These are phyloP conservation scores for Lipomyces chichibuensis DNA, from an alignment of 805 yeast genomes.

Conservation along the genomic window DNA sequence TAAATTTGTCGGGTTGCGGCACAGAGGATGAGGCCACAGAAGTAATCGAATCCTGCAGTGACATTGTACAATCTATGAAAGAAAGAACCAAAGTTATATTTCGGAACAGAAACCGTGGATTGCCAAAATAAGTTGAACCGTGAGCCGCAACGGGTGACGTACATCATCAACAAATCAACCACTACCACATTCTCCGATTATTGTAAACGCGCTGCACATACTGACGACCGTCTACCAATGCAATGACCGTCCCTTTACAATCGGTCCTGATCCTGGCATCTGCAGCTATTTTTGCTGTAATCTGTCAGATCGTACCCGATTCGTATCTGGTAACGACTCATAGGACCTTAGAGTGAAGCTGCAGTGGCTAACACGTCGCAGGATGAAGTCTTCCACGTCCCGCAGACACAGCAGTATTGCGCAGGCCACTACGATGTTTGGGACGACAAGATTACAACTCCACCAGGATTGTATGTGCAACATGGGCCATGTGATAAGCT, in stretches of 20 bases:
- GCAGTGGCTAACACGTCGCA: constrained; percentile 45
- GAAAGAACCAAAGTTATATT: not conserved
- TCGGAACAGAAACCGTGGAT: not conserved
- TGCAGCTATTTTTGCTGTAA: constrained; percentile 11
- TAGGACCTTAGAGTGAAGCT: constrained; percentile 67
- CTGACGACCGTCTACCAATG: not conserved
- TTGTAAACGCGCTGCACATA: not conserved
- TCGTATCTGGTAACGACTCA: constrained; percentile 56
- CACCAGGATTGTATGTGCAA: constrained; percentile 81
- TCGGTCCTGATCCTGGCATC: constrained; percentile 6
- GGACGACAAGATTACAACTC: constrained; percentile 93
- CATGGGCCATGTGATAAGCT: not conserved
- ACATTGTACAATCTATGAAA: not conserved
- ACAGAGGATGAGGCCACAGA: constrained; percentile 7
- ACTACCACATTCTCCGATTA: not conserved
- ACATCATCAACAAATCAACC: not conserved
- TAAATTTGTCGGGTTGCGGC: constrained; percentile 28
- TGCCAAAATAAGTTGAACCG: not conserved
- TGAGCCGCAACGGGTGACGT: constrained; percentile 1
- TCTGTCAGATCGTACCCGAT: constrained; percentile 26
- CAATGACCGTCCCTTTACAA: not conserved
- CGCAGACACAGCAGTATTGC: constrained; percentile 73
- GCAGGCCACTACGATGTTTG: constrained; percentile 62
- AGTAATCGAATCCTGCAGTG: not conserved
- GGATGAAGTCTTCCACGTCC: constrained; percentile 86